Evolutionary conservation across 495 filamentous ascomycete genomes (phyloP).

Genomic region (Xylaria scruposa): DNA sequence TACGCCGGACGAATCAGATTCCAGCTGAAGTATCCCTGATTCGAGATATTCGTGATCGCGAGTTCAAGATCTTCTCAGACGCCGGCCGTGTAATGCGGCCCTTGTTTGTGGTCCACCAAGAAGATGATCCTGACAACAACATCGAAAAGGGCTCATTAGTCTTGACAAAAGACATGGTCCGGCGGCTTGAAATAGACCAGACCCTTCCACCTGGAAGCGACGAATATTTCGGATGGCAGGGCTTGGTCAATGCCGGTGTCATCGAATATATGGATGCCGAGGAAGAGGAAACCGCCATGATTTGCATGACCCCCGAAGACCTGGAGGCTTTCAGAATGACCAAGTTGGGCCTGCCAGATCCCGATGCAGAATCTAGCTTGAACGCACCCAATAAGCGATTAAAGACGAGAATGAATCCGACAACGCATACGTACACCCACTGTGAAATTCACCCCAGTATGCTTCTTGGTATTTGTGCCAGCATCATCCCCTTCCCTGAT

Average conservation of each 20-base stretch:
- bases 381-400: constrained; percentile 73
- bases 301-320: constrained; percentile 97
- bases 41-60: constrained; percentile 91
- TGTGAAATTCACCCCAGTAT: constrained; percentile 99
- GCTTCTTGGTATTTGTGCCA: constrained; percentile 96
- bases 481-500: constrained; percentile 99
- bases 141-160: constrained; percentile 77
- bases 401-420: constrained; percentile 80
- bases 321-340: constrained; percentile 68
- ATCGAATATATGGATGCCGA: constrained; percentile 97
- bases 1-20: constrained; percentile 78
- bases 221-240: constrained; percentile 84
- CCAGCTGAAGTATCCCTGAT: constrained; percentile 91
- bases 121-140: constrained; percentile 72
- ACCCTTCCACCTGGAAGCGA: constrained; percentile 62
- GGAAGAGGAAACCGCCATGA: constrained; percentile 98
- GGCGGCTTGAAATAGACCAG: constrained; percentile 65
- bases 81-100: constrained; percentile 93
- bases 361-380: constrained; percentile 52
- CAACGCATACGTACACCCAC: constrained; percentile 90
- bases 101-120: constrained; percentile 77
- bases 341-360: constrained; percentile 47
- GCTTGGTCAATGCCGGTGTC: constrained; percentile 76
- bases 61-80: constrained; percentile 99
- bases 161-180: constrained; percentile 81